These are phyloP conservation scores for Xylariaceae sp. DNA, from an alignment of 2,329 filamentous ascomycete species.

Conservation along the genomic window DNA sequence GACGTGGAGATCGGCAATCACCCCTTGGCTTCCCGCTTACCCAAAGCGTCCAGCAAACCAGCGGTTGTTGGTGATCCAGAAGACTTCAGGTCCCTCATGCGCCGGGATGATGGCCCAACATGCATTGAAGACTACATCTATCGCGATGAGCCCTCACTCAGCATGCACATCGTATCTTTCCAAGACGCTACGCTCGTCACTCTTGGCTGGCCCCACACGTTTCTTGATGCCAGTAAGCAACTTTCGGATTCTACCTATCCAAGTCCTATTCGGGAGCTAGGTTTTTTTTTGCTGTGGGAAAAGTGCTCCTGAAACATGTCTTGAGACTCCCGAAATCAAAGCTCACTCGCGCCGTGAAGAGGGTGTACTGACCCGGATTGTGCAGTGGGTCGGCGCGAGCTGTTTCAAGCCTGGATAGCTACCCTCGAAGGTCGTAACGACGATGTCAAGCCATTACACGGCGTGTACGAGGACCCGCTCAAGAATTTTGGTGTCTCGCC, in stretches of 20 bases:
- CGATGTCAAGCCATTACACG: constrained; percentile 36
- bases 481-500: neutral
- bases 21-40: constrained; percentile 35
- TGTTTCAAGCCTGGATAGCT: constrained; percentile 44
- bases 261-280: no score
- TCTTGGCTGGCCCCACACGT: constrained; percentile 43
- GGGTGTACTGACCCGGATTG: no score
- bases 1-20: constrained; percentile 38
- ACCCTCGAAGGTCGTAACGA: constrained; percentile 40
- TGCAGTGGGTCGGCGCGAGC: constrained; percentile 37
- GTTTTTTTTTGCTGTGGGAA: no score
- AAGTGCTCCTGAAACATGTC: no score
- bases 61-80: constrained; percentile 27
- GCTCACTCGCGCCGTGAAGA: no score
- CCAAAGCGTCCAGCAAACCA: constrained; percentile 28
- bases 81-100: constrained; percentile 24
- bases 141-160: constrained; percentile 42
- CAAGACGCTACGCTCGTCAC: constrained; percentile 35
- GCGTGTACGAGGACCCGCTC: constrained; percentile 14
- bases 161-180: constrained; percentile 46
- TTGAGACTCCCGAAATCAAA: no score
- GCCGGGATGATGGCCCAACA: constrained; percentile 22
- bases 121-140: constrained; percentile 38
- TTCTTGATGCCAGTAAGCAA: constrained; percentile 46
- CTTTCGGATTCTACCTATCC: no score